These are phyloP conservation scores for Trichoderma semiorbis DNA, from an alignment of 2,329 filamentous ascomycete genomes.

Conservation along the genomic window DNA sequence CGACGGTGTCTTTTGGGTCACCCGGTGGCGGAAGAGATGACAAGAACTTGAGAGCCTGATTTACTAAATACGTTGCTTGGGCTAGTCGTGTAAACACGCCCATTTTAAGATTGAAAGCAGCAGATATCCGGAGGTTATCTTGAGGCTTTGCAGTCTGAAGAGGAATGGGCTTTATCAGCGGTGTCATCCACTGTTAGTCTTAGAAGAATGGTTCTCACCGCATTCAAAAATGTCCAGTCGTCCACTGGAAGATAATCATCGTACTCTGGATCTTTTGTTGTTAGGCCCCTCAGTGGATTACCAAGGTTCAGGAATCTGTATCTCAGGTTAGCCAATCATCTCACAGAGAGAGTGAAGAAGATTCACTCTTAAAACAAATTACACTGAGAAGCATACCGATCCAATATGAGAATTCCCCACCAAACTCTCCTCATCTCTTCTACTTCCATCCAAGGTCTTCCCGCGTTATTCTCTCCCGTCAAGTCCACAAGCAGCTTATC, in stretches of 20 bases:
- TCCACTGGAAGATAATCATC: slow-evolving; percentile 1
- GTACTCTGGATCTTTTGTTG: neutral
- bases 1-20: neutral
- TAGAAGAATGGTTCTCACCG: neutral
- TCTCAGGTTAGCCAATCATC: neutral
- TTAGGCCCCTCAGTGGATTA: neutral
- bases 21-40: neutral
- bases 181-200: no score
- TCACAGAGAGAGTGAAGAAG: neutral
- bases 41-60: neutral
- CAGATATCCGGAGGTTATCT: neutral
- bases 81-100: neutral
- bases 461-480: neutral
- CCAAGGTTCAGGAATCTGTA: neutral
- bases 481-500: neutral
- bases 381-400: neutral
- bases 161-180: accelerated
- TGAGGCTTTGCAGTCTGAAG: neutral
- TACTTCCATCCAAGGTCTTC: neutral
- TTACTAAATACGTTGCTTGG: neutral
- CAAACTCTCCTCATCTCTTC: slow-evolving; percentile 3
- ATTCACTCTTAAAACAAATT: neutral
- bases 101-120: neutral
- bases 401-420: neutral
- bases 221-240: neutral